Evolutionary conservation across 1,139 yeast species (phyloP).

Genomic region (Blastobotrys apis): DNA sequence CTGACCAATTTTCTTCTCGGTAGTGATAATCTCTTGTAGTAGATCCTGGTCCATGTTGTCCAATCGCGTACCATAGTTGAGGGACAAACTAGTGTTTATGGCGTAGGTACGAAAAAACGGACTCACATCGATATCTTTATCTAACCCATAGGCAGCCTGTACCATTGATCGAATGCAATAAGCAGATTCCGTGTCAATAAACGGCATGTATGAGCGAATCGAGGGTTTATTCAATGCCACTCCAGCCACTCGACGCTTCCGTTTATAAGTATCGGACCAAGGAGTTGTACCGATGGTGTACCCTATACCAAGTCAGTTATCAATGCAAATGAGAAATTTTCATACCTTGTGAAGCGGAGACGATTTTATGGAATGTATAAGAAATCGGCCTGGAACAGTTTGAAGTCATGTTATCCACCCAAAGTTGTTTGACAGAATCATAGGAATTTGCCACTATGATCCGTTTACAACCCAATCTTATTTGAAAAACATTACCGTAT

Average conservation of each 20-base stretch:
- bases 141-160: conserved; percentile 9
- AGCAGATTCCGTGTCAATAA: conserved; percentile 46
- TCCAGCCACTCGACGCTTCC: conserved; percentile 52
- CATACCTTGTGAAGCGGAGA: conserved; percentile 55
- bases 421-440: conserved; percentile 49
- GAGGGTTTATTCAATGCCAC: conserved; percentile 44
- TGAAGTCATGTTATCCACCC: conserved; percentile 51
- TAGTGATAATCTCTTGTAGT: conserved; percentile 53
- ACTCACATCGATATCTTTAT: conserved; percentile 42
- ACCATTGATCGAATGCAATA: conserved; percentile 21
- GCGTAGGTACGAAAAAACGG: conserved; percentile 50
- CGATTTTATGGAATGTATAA: conserved; percentile 63
- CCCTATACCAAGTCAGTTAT: neutral
- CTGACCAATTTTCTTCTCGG: conserved; percentile 61
- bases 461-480: conserved; percentile 53
- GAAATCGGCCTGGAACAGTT: conserved; percentile 64
- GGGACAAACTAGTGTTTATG: conserved; percentile 50
- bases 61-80: conserved; percentile 58
- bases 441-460: conserved; percentile 64
- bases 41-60: conserved; percentile 42
- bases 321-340: neutral
- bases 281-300: conserved; percentile 77
- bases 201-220: conserved; percentile 32
- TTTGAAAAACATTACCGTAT: conserved; percentile 54
- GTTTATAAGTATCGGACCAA: conserved; percentile 49